Conservation (phyloP, 257 asterid genomes). For the Linderniella brevidens region DNA sequence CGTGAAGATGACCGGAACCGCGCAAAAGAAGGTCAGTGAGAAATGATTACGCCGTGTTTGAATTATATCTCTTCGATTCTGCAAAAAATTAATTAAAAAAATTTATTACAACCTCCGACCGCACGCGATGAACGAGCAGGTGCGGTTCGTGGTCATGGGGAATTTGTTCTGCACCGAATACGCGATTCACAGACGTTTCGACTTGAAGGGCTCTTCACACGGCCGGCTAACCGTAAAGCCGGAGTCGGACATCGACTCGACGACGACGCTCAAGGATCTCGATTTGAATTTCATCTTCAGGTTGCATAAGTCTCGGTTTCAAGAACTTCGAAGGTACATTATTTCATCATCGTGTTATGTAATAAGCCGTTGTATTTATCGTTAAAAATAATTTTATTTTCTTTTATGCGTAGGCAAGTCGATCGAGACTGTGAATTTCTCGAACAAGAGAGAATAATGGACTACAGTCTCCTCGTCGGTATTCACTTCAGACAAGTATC, state of each 20-base stretch:
- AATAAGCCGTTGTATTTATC: too few species aligned
- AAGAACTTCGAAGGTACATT: constrained; percentile 55
- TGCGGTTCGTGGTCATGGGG: constrained; percentile 84
- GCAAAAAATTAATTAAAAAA: too few species aligned
- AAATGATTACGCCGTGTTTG: not conserved
- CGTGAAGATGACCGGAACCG: constrained; percentile 66
- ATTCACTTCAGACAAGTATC: constrained; percentile 64
- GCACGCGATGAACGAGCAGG: constrained; percentile 11
- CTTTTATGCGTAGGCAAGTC: constrained; percentile 61
- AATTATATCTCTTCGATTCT: too few species aligned
- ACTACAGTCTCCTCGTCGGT: constrained; percentile 80
- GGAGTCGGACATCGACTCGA: constrained; percentile 52
- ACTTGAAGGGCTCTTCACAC: constrained; percentile 82
- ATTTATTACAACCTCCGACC: too few species aligned
- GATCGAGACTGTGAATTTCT: constrained; percentile 82
- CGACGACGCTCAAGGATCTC: constrained; percentile 83
- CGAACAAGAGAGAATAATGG: constrained; percentile 87
- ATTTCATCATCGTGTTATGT: not conserved
- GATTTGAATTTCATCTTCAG: constrained; percentile 72
- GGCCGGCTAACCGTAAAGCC: constrained; percentile 62
- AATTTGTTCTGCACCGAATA: constrained; percentile 62
- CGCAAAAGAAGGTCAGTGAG: constrained; percentile 58
- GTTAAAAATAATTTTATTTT: not conserved
- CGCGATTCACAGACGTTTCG: constrained; percentile 63
- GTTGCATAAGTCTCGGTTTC: constrained; percentile 48